Percentiles rank a stretch among this genome's conserved stretches.
phyloP scores from a whole-genome alignment of 2,329 filamentous ascomycete species.

The Cercospora janseana region DNA sequence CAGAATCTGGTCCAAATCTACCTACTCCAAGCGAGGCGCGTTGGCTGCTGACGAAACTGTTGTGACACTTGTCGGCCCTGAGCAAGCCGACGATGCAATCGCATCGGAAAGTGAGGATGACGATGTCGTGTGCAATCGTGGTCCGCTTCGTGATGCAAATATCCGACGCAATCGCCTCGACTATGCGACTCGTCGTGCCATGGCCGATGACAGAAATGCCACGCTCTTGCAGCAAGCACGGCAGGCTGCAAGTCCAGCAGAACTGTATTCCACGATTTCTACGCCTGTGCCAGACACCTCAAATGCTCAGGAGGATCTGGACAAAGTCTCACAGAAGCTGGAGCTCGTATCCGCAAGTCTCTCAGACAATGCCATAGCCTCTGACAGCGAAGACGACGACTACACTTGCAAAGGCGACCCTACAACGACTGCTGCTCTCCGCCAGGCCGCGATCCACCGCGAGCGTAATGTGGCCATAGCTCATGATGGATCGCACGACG shows the following conservation, averaged over 20 bases:
- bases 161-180: slow-evolving; percentile 13
- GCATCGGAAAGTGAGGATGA: slow-evolving; percentile 27
- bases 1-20: background rate
- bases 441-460: slow-evolving; percentile 4
- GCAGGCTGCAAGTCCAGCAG: background rate
- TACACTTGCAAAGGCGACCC: slow-evolving; percentile 11
- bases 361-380: slow-evolving; percentile 12
- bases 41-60: background rate
- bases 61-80: slow-evolving; percentile 4
- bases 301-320: background rate
- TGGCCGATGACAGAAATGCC: slow-evolving; percentile 11
- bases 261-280: background rate
- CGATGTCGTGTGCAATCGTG: background rate
- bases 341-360: slow-evolving; percentile 1
- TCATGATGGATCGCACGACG: background rate
- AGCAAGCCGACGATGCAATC: slow-evolving; percentile 21
- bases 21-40: background rate
- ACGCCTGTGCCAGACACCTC: slow-evolving; percentile 12
- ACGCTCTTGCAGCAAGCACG: background rate
- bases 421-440: slow-evolving; percentile 5
- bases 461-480: background rate
- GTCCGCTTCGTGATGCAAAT: background rate
- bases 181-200: slow-evolving; percentile 22
- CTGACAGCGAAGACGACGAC: slow-evolving; percentile 12
- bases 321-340: slow-evolving; percentile 10